A percentile compares a stretch with the other conserved stretches of the same genome.
Evolutionary conservation across 192 early-diverging fungal genomes (phyloP).

Genomic region (Coemansia sp.): DNA sequence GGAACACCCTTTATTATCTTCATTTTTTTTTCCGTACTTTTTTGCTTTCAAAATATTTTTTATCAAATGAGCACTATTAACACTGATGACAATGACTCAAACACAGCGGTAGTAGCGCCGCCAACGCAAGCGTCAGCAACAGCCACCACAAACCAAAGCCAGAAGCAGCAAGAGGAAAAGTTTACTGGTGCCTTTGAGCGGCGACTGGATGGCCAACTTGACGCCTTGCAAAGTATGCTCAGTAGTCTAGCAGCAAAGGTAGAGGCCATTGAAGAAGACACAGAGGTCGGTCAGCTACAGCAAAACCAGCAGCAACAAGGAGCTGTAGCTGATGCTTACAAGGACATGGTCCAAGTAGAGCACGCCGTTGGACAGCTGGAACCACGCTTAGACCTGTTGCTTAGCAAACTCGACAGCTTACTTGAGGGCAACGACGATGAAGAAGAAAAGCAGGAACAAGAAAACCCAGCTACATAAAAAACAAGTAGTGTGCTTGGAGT

Average conservation of each 20-base stretch:
- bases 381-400: slow-evolving; percentile 32
- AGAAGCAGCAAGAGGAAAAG: not conserved
- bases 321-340: slow-evolving; percentile 31
- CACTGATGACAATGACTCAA: not conserved
- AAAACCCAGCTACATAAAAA: not conserved
- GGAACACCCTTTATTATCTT: not conserved
- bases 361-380: slow-evolving; percentile 32
- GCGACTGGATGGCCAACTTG: slow-evolving; percentile 18
- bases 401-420: slow-evolving; percentile 33
- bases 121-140: not conserved
- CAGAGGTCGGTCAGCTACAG: not conserved
- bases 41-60: not conserved
- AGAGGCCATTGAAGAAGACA: slow-evolving; percentile 20
- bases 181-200: slow-evolving; percentile 3
- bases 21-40: not conserved
- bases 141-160: not conserved
- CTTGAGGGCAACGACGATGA: slow-evolving; percentile 18
- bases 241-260: slow-evolving; percentile 20
- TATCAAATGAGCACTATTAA: slow-evolving; percentile 2
- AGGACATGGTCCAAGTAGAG: slow-evolving; percentile 35
- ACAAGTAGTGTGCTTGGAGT: not conserved
- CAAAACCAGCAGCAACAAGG: not conserved
- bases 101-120: not conserved
- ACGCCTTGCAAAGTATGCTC: slow-evolving; percentile 25
- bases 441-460: not conserved